Base-by-base conservation (phyloP, 1,284 basidiomycete species). In the Grifola frondosa region DNA sequence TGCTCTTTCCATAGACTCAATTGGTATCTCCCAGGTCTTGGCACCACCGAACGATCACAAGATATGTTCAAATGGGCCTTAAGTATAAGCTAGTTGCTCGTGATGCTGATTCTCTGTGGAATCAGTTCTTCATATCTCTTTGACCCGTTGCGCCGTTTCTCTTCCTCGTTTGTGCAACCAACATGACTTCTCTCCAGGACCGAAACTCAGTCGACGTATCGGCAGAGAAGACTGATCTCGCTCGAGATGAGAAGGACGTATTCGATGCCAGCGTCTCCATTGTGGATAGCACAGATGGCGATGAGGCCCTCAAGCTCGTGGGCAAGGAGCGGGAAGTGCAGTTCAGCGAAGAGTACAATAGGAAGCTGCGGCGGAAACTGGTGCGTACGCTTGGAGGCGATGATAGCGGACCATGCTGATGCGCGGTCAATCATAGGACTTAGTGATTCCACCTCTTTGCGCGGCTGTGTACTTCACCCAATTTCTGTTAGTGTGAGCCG, bases 401-500 rank as follows among this genome's bases (percentile, higher is more conserved):
- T 20, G n/a, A 0, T 9, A n/a, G n/a, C n/a, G n/a, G n/a, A n/a
- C n/a, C n/a, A n/a, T 22, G 28, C 21, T 32, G 22, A 38, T 28
- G 20, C 38, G 15, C 7, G 20, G 29, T 4, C n/a, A 39, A 34
- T 20, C 11, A 15, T 30, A 82, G 77, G 82, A 85, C 55, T 48
- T 68, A 9, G 54, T 78, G 29, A 81, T 85, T 36, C 76, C 79
- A 0, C 77, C 81, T 4, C 60, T 84, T 20, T 80, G 78, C 54
- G 81, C 80, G 1, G 75, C 78, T 1, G 81, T 83, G 6, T 84
- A 82, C 57, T 83, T 84, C 57, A 80, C 77, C 1, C 81, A 83
- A 56, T 83, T 75, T 49, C 59, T 83, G 81, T 82, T 57, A 40
- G 71, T 47, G 25, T 8, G 19, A 11, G n/a, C 3, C 5, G 19